Evolutionary conservation across 2,329 filamentous ascomycete genomes (phyloP).

Genomic region (Venturia asperata): DNA sequence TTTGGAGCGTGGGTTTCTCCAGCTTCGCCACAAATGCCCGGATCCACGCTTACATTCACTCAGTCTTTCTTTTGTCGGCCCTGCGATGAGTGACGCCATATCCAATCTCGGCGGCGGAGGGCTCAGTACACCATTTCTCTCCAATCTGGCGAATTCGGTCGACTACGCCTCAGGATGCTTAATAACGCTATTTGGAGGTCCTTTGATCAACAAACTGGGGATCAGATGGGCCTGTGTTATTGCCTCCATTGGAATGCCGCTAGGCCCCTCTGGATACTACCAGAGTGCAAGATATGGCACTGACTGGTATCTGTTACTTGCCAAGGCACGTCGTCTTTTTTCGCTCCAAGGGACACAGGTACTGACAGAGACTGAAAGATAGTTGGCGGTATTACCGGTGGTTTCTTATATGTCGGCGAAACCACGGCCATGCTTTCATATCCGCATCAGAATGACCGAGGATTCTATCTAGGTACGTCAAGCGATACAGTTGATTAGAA

Average conservation of each 20-base stretch:
- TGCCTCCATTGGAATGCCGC: background rate
- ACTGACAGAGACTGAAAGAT: background rate
- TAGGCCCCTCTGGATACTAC: conserved; percentile 2
- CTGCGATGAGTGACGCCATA: background rate
- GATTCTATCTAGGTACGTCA: background rate
- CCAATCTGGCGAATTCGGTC: background rate
- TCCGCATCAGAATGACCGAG: conserved; percentile 4
- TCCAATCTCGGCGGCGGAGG: conserved; percentile 1
- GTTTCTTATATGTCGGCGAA: conserved; percentile 8
- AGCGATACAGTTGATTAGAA: background rate
- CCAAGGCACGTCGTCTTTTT: background rate
- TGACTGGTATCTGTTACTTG: background rate
- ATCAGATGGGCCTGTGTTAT: conserved; percentile 7
- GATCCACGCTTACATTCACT: background rate
- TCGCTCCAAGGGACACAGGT: no score
- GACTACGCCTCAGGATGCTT: conserved; percentile 7
- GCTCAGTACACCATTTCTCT: conserved; percentile 8
- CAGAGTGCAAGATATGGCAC: conserved; percentile 2
- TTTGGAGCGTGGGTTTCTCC: conserved; percentile 1
- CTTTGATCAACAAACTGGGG: conserved; percentile 4
- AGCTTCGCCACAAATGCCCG: background rate
- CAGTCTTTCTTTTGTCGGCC: background rate
- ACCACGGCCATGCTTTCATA: conserved; percentile 7
- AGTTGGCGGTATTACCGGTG: background rate
- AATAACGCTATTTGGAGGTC: background rate